Evolutionary conservation across 306 rosid species (phyloP), one percentile per base, ranked within the genome.

Genomic region (Inga leiocalycina): DNA sequence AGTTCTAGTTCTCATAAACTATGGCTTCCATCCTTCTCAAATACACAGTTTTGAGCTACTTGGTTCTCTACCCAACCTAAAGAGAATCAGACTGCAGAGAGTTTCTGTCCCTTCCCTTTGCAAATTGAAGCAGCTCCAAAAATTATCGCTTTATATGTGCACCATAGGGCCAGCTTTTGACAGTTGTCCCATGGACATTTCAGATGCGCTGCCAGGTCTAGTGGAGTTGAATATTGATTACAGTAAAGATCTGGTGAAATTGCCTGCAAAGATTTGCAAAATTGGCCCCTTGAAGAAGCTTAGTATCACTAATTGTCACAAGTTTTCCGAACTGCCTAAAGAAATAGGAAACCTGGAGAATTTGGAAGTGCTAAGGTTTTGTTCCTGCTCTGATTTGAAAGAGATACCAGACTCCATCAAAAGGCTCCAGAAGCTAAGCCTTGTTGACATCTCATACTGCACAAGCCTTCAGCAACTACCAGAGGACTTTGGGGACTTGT

Each of bases 71-170:
- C 41, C 86, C 5, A 49, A 84, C 79, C 71, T 94, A 74, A 89
- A 77, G 85, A 88, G 88, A 87, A 85, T 92, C 48, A 86, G 92
- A 80, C 64, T 92, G 39, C 91, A 91, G 79, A 79, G 84, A 71
- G 87, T 89, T 68, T 84, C 84, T 35, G 81, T 86, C 79, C 91
- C 88, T 76, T 11, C 51, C 61, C 66, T 84, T 2, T 77, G 88
- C 82, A 61, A 5, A 62, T 7, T 84, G 85, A 51, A 77, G 80
- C 82, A 78, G 54, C 79, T 89, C 78, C 57, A 20, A 69, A 89
- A 89, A 45, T 39, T 89, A 64, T 86, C 91, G 54, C 84, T 89
- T 34, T 77, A 52, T 51, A 16, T 51, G 57, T 51, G 57, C 3
- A 16, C n/a, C 4, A 51, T 16, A 16, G n/a, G 20, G 57, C 19